These are phyloP conservation scores for Coprinellus micaceus DNA, from an alignment of 768 basidiomycete genomes.

Conservation along the genomic window DNA sequence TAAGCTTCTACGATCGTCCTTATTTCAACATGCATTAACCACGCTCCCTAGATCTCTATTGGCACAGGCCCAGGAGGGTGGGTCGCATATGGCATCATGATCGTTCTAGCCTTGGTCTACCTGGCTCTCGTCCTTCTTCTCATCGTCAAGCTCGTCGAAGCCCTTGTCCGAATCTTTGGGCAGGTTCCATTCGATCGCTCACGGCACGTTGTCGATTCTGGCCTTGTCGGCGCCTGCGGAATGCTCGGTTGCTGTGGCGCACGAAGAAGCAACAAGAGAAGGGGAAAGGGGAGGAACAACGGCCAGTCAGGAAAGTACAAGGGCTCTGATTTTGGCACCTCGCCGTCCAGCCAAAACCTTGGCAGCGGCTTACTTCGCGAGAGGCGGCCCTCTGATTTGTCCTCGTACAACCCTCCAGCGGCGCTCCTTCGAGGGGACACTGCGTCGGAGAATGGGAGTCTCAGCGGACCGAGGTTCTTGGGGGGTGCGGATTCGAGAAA, in stretches of 20 bases:
- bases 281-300: background rate
- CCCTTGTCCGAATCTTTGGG: conserved; percentile 70
- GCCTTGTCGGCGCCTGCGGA: conserved; percentile 81
- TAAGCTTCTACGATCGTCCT: conserved; percentile 36
- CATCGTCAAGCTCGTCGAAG: conserved; percentile 81
- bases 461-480: conserved; percentile 33
- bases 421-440: conserved; percentile 21
- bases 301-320: conserved; percentile 7
- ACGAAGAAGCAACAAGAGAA: conserved; percentile 14
- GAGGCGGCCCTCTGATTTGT: conserved; percentile 40
- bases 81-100: conserved; percentile 90
- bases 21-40: background rate
- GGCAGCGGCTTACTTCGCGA: background rate
- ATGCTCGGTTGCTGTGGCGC: conserved; percentile 62
- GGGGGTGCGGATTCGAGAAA: conserved; percentile 37
- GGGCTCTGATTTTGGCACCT: background rate
- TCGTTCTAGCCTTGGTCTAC: conserved; percentile 80
- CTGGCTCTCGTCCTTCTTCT: conserved; percentile 81
- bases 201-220: conserved; percentile 74
- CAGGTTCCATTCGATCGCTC: conserved; percentile 82
- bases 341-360: background rate
- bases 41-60: conserved; percentile 68
- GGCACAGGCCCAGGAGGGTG: conserved; percentile 79
- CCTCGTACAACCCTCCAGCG: conserved; percentile 48
- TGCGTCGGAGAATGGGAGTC: conserved; percentile 21